Conservation (phyloP, 208 protist species). For the Tritrichomonas musculus region DNA sequence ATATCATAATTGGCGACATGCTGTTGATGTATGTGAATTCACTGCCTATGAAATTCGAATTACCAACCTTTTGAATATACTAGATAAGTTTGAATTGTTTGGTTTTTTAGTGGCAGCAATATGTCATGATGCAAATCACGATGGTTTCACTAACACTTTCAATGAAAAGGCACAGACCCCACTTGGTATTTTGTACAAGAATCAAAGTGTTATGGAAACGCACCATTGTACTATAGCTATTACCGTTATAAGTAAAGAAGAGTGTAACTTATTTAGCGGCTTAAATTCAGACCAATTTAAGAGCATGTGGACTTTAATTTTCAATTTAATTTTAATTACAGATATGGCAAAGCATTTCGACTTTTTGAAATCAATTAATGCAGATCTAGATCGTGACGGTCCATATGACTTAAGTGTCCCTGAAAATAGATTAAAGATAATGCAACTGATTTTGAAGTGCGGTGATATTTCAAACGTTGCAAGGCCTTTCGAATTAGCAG, state of each 20-base stretch:
- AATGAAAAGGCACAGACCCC: slow-evolving; percentile 71
- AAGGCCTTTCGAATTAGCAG: background rate
- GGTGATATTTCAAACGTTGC: slow-evolving; percentile 13
- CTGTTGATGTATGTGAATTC: slow-evolving; percentile 60
- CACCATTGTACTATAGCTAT: slow-evolving; percentile 52
- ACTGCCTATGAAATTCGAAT: slow-evolving; percentile 46
- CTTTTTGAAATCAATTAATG: slow-evolving; percentile 28
- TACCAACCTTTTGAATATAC: slow-evolving; percentile 55
- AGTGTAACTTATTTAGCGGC: slow-evolving; percentile 43
- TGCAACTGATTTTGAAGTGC: background rate
- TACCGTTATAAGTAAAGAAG: slow-evolving; percentile 36
- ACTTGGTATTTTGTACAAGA: slow-evolving; percentile 67
- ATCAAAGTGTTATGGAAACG: slow-evolving; percentile 57
- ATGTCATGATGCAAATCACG: slow-evolving; percentile 90
- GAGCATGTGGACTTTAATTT: slow-evolving; percentile 42
- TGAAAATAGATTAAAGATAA: background rate
- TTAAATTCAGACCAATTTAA: slow-evolving; percentile 43
- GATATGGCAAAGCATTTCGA: slow-evolving; percentile 56
- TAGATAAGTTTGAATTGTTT: slow-evolving; percentile 65
- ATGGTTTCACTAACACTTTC: slow-evolving; percentile 87
- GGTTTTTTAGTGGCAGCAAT: slow-evolving; percentile 70
- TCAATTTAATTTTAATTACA: slow-evolving; percentile 54
- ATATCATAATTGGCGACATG: slow-evolving; percentile 65
- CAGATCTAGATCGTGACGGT: background rate
- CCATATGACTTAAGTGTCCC: too few relatives aligned